Evolutionary conservation across 768 basidiomycete species (phyloP).

Genomic region (Favolaschia claudopus): DNA sequence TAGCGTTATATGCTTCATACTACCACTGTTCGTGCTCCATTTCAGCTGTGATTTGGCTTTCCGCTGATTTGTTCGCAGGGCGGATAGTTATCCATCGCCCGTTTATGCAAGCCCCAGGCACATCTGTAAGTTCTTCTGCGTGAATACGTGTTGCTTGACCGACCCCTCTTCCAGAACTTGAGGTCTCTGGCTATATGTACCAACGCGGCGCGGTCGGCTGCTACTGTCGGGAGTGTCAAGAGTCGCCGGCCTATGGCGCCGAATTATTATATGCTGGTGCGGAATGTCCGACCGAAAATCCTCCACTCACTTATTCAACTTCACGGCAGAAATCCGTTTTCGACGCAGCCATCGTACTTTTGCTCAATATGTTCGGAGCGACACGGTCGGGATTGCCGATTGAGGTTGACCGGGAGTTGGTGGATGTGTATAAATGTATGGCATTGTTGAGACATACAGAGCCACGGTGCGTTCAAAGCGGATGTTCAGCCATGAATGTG

Average conservation of each 20-base stretch:
- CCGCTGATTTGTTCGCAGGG: too few species aligned
- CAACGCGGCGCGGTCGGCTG: slow-evolving; percentile 66
- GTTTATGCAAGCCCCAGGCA: slow-evolving; percentile 59
- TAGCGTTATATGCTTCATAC: slow-evolving; percentile 10
- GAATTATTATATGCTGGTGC: slow-evolving; percentile 20
- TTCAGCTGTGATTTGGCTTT: too few species aligned
- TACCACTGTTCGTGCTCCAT: too few species aligned
- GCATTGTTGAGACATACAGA: too few species aligned
- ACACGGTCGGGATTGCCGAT: too few species aligned
- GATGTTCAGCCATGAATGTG: too few species aligned
- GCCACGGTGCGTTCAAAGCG: too few species aligned
- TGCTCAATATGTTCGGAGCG: too few species aligned
- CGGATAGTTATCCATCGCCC: slow-evolving; percentile 69
- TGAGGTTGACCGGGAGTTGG: too few species aligned
- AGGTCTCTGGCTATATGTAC: slow-evolving; percentile 70
- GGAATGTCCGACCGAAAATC: not conserved
- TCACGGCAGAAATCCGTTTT: too few species aligned
- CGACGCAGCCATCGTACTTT: too few species aligned
- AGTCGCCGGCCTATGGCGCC: slow-evolving; percentile 32
- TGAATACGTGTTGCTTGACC: not conserved
- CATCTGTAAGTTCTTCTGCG: not conserved
- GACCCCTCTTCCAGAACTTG: slow-evolving; percentile 3
- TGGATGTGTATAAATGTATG: too few species aligned
- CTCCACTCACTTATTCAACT: not conserved
- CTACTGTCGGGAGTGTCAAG: slow-evolving; percentile 61